A percentile compares a stretch with the other conserved stretches of the same genome.
phyloP scores from a whole-genome alignment of 805 yeast genomes.

The Lipomyces chichibuensis region DNA sequence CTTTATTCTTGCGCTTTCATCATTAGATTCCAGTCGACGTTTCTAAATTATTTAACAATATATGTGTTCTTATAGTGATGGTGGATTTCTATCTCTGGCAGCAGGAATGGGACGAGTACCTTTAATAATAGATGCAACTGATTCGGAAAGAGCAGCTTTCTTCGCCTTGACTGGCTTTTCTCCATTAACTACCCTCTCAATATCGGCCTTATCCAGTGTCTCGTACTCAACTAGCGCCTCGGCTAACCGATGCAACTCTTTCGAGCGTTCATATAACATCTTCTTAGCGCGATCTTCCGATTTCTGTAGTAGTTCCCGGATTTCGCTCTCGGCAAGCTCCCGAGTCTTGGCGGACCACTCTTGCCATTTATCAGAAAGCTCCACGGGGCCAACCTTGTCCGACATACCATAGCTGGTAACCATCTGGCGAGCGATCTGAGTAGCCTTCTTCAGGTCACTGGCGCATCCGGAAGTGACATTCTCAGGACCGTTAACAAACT shows the following conservation, averaged over 20 bases:
- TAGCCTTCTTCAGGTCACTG: slow-evolving; percentile 86
- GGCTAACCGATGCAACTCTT: slow-evolving; percentile 84
- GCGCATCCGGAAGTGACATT: slow-evolving; percentile 96
- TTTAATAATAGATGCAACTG: background rate
- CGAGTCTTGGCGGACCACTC: slow-evolving; percentile 89
- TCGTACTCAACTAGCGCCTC: slow-evolving; percentile 94
- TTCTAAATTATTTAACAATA: background rate
- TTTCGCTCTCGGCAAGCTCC: slow-evolving; percentile 91
- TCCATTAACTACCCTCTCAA: slow-evolving; percentile 82
- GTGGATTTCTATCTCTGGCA: background rate
- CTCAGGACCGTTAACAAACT: slow-evolving; percentile 83
- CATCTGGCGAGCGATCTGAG: slow-evolving; percentile 93
- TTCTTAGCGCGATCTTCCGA: slow-evolving; percentile 80
- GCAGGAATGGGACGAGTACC: background rate
- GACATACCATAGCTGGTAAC: slow-evolving; percentile 97
- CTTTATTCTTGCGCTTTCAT: background rate
- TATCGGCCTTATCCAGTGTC: slow-evolving; percentile 88
- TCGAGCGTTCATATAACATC: slow-evolving; percentile 60
- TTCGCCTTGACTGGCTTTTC: slow-evolving; percentile 48
- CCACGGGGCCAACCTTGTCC: slow-evolving; percentile 88
- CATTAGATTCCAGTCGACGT: background rate
- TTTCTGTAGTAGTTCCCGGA: slow-evolving; percentile 68
- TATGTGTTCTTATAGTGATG: background rate
- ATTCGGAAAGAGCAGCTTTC: background rate
- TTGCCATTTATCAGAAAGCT: slow-evolving; percentile 87